phyloP scores from a whole-genome alignment of 2,329 filamentous ascomycete genomes.

The Talaromyces atroroseus region DNA sequence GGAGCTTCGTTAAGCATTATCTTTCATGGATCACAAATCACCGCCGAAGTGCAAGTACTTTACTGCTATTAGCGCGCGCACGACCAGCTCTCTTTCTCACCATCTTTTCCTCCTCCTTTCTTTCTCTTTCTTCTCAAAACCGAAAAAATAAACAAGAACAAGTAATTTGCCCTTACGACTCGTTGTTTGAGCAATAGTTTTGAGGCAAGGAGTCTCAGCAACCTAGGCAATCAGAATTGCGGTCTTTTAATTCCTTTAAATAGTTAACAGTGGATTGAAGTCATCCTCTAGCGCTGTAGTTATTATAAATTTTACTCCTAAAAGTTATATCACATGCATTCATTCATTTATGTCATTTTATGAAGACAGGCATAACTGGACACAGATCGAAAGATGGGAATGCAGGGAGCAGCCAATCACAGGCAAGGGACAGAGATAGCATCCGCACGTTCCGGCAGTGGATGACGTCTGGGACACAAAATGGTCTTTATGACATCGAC shows the following conservation, averaged over 20 bases:
- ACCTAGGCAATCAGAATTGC: background rate
- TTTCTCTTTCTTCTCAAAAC: background rate
- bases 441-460: background rate
- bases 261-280: too few relatives aligned
- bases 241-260: too few relatives aligned
- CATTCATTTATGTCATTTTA: background rate
- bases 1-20: slow-evolving; percentile 2
- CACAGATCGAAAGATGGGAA: too few relatives aligned
- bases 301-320: too few relatives aligned
- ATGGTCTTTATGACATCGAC: too few relatives aligned
- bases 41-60: background rate
- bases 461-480: background rate
- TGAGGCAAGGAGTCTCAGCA: background rate
- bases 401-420: background rate
- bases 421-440: background rate
- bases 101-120: background rate
- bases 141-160: background rate
- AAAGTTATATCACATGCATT: background rate
- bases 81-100: background rate
- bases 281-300: background rate
- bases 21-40: background rate
- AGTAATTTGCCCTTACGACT: background rate
- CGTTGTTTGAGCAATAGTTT: background rate
- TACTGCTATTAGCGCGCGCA: background rate
- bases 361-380: too few relatives aligned